phyloP scores from a whole-genome alignment of 2,329 filamentous ascomycete species.

The Erysiphe pulchra region DNA sequence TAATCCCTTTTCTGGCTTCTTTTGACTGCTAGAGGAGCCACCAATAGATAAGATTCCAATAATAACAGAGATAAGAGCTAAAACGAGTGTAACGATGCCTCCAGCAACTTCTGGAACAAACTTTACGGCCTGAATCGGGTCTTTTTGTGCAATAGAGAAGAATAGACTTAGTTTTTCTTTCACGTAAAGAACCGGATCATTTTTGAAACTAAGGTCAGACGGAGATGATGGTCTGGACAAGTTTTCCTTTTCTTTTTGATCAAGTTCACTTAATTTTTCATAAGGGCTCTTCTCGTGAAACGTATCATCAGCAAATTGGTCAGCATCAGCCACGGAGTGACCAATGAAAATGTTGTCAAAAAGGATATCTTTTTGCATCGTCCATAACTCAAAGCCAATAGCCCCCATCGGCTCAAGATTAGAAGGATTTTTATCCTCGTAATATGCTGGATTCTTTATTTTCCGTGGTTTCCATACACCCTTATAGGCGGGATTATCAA shows the following conservation, averaged over 20 bases:
- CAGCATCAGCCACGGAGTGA: slow-evolving; percentile 81
- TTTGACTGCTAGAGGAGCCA: slow-evolving; percentile 40
- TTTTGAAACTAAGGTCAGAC: slow-evolving; percentile 60
- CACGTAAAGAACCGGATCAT: slow-evolving; percentile 69
- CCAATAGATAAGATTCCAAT: slow-evolving; percentile 38
- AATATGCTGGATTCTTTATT: slow-evolving; percentile 92
- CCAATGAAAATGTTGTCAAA: slow-evolving; percentile 99
- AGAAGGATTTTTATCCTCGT: slow-evolving; percentile 85
- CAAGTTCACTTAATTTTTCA: slow-evolving; percentile 59
- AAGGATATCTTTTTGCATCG: slow-evolving; percentile 96
- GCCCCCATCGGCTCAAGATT: slow-evolving; percentile 97
- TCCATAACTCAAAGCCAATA: slow-evolving; percentile 97
- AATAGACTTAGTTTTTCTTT: slow-evolving; percentile 89
- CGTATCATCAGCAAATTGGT: slow-evolving; percentile 67
- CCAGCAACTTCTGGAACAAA: slow-evolving; percentile 80
- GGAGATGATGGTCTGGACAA: slow-evolving; percentile 35
- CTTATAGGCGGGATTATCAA: slow-evolving; percentile 98
- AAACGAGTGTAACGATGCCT: slow-evolving; percentile 42
- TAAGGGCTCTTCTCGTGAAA: slow-evolving; percentile 69
- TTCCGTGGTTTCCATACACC: slow-evolving; percentile 81
- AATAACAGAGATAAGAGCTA: slow-evolving; percentile 46
- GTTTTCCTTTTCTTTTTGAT: slow-evolving; percentile 49
- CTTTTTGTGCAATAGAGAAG: slow-evolving; percentile 51
- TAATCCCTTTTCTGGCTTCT: slow-evolving; percentile 38
- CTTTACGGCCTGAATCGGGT: slow-evolving; percentile 62